Conservation (phyloP, 768 basidiomycete genomes). For the Hortiboletus campestris region DNA sequence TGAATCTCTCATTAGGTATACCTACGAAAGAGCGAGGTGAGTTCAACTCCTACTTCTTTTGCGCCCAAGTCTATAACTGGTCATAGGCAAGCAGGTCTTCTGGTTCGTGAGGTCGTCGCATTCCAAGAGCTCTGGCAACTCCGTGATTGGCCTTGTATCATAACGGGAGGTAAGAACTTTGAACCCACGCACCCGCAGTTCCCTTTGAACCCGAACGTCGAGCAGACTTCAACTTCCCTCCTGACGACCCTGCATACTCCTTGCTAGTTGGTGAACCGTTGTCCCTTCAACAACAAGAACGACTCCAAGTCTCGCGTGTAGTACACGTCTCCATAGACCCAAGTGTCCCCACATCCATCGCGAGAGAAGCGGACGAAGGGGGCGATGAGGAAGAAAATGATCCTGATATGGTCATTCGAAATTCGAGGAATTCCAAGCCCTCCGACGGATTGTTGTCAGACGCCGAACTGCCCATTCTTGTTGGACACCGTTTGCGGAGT, state of each 20-base stretch:
- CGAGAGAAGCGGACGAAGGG: conserved; percentile 32
- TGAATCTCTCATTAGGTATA: conserved; percentile 31
- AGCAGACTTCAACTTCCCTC: conserved; percentile 88
- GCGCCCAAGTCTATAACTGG: not conserved
- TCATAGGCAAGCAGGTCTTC: conserved; percentile 70
- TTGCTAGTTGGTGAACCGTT: conserved; percentile 65
- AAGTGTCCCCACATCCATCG: conserved; percentile 35
- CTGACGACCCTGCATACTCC: conserved; percentile 79
- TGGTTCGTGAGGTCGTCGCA: conserved; percentile 59
- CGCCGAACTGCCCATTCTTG: conserved; percentile 51
- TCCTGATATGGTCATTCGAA: conserved; percentile 71
- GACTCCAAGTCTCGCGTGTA: conserved; percentile 62
- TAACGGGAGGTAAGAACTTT: conserved; percentile 71
- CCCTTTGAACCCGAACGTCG: not conserved
- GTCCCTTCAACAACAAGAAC: conserved; percentile 49
- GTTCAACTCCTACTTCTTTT: conserved; percentile 19
- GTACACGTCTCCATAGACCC: conserved; percentile 72
- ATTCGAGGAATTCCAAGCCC: conserved; percentile 57
- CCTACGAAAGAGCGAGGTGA: conserved; percentile 81
- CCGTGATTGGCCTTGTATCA: conserved; percentile 70
- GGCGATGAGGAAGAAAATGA: conserved; percentile 45
- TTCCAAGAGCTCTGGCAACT: conserved; percentile 50
- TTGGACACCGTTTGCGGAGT: conserved; percentile 49
- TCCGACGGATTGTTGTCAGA: conserved; percentile 70
- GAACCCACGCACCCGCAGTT: not conserved